phyloP scores from a whole-genome alignment of 116 monocot species.

The Posidonia oceanica region DNA sequence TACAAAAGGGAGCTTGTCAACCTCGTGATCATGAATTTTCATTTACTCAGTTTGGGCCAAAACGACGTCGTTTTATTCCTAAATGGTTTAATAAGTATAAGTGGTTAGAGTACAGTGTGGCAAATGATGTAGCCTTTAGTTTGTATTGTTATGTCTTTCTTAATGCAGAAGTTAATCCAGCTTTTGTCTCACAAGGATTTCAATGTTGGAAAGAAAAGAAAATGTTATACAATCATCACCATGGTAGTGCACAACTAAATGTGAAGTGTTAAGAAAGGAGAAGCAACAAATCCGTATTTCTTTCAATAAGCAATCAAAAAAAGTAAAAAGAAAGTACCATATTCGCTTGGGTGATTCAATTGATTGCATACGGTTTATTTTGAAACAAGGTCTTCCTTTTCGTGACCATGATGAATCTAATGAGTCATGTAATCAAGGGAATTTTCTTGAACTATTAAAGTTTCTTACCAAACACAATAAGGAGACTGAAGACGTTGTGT shows the following conservation, averaged over 20 bases:
- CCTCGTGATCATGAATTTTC: too few species aligned
- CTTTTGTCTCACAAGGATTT: not conserved
- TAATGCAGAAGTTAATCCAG: not conserved
- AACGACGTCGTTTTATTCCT: too few species aligned
- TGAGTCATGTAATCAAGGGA: constrained; percentile 6
- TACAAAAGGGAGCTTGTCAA: too few species aligned
- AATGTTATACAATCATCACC: not conserved
- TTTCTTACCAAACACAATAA: constrained; percentile 4
- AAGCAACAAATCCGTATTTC: not conserved
- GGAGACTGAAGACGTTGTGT: not conserved
- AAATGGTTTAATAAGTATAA: too few species aligned
- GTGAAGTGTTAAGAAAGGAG: not conserved
- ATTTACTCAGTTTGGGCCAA: too few species aligned
- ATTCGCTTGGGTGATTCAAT: not conserved
- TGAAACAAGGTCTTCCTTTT: constrained; percentile 3
- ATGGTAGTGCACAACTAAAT: too few species aligned
- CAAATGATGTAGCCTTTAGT: too few species aligned
- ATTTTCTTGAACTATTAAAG: constrained; percentile 13
- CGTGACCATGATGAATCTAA: constrained; percentile 16
- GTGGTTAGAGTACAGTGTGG: too few species aligned
- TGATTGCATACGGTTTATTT: constrained; percentile 2
- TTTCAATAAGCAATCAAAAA: not conserved
- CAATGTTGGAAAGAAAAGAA: not conserved
- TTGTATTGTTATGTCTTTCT: too few species aligned
- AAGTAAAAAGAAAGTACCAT: not conserved